phyloP scores from a whole-genome alignment of 371 early-diverging fungal species.

The Blakeslea trispora region DNA sequence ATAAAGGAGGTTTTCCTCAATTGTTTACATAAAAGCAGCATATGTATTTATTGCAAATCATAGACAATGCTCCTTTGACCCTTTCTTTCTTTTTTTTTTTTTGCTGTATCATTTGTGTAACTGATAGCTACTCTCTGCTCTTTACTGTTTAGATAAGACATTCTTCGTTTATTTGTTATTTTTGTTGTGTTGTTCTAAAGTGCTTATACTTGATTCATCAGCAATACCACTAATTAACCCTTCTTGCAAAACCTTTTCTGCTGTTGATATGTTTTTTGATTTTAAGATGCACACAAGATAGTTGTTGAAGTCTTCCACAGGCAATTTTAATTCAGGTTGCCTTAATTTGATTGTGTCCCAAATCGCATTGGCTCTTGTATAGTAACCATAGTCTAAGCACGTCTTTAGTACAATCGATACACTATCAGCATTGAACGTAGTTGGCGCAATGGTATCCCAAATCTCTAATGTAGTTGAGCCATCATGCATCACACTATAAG shows the following conservation, averaged over 20 bases:
- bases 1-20: constrained; percentile 4
- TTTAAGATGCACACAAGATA: constrained; percentile 10
- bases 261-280: background rate
- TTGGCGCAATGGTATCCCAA: constrained; percentile 30
- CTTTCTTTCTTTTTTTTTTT: background rate
- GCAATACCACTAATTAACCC: constrained; percentile 11
- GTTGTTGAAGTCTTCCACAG: constrained; percentile 40
- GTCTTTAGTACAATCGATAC: constrained; percentile 18
- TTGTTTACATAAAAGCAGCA: background rate
- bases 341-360: constrained; percentile 15
- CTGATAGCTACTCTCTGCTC: no score
- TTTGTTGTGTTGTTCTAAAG: constrained; percentile 10
- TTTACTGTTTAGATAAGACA: no score
- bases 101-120: no score
- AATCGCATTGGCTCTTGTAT: constrained; percentile 19
- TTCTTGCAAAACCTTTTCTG: constrained; percentile 6
- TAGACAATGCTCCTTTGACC: background rate
- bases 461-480: constrained; percentile 31
- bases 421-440: constrained; percentile 1
- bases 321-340: constrained; percentile 7
- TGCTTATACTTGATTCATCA: constrained; percentile 19
- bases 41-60: background rate
- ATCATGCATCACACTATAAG: constrained; percentile 36
- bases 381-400: constrained; percentile 16
- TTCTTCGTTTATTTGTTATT: background rate